A percentile compares a stretch with the other conserved stretches of the same genome.
phyloP scores from a whole-genome alignment of 129 eudicot species.

The Scalesia atractyloides region DNA sequence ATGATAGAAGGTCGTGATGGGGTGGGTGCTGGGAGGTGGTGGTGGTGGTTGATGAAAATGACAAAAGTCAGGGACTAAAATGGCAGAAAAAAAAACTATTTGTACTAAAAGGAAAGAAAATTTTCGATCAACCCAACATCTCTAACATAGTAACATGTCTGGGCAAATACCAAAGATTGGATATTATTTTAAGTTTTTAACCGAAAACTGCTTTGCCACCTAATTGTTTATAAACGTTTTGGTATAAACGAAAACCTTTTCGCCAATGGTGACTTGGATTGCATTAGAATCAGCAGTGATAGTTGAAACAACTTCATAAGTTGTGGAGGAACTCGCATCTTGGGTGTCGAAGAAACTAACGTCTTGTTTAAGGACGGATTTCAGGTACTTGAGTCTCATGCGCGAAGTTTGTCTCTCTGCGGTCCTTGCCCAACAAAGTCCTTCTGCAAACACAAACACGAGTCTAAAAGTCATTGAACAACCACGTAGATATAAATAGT shows the following conservation, averaged over 20 bases:
- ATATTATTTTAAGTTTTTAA: too few relatives aligned
- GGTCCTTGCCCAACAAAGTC: conserved; percentile 76
- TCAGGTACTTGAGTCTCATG: conserved; percentile 67
- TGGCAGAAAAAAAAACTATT: too few relatives aligned
- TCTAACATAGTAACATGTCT: neutral
- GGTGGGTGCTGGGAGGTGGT: too few relatives aligned
- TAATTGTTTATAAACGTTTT: conserved; percentile 1
- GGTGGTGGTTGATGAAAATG: too few relatives aligned
- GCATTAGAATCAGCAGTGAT: conserved; percentile 62
- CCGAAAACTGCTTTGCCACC: too few relatives aligned
- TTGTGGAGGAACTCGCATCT: conserved; percentile 63
- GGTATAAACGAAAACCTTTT: conserved; percentile 45
- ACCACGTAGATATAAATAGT: neutral
- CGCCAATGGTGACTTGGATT: conserved; percentile 65
- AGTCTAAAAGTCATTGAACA: neutral
- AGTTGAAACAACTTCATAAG: conserved; percentile 63
- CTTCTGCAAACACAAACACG: conserved; percentile 43
- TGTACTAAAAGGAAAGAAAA: too few relatives aligned
- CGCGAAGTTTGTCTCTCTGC: conserved; percentile 76
- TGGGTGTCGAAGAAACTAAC: conserved; percentile 75
- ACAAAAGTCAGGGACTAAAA: too few relatives aligned
- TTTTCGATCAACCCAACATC: neutral
- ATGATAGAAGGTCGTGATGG: too few relatives aligned
- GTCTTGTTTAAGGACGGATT: conserved; percentile 78
- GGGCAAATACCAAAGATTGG: neutral